A percentile compares a stretch with the other conserved stretches of the same genome.
Evolutionary conservation across 352 stramenopile genomes (phyloP).

Genomic region (Detonula confervacea): DNA sequence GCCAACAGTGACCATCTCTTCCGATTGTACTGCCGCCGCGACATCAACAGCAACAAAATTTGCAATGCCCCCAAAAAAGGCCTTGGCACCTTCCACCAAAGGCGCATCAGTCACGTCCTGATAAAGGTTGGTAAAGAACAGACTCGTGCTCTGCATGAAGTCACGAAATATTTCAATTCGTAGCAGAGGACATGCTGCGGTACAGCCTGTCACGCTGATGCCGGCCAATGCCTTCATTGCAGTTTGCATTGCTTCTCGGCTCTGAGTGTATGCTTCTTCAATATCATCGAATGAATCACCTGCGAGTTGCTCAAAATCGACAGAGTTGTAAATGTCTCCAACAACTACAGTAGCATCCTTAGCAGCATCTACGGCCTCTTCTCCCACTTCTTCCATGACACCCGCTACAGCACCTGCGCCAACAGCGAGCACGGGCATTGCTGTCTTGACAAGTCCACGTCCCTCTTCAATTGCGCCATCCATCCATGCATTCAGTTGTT

Average conservation of each 20-base stretch:
- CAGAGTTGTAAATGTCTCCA: constrained; percentile 17
- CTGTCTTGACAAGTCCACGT: neutral
- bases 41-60: neutral
- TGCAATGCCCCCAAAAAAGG: neutral
- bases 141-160: constrained; percentile 12
- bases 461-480: neutral
- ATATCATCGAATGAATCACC: constrained; percentile 16
- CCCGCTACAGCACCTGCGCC: neutral
- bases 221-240: constrained; percentile 14
- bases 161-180: constrained; percentile 16
- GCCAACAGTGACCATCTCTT: neutral
- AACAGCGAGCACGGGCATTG: neutral
- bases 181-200: constrained; percentile 7
- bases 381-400: neutral
- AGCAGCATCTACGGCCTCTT: neutral
- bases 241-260: constrained; percentile 6
- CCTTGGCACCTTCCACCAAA: constrained; percentile 5
- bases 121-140: constrained; percentile 24
- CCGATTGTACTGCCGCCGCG: neutral
- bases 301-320: neutral
- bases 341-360: neutral
- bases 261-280: constrained; percentile 20
- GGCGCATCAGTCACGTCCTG: neutral
- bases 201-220: constrained; percentile 2
- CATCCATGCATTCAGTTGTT: neutral